phyloP scores from a whole-genome alignment of 78 protist species.

The Isochrysis galbana region DNA sequence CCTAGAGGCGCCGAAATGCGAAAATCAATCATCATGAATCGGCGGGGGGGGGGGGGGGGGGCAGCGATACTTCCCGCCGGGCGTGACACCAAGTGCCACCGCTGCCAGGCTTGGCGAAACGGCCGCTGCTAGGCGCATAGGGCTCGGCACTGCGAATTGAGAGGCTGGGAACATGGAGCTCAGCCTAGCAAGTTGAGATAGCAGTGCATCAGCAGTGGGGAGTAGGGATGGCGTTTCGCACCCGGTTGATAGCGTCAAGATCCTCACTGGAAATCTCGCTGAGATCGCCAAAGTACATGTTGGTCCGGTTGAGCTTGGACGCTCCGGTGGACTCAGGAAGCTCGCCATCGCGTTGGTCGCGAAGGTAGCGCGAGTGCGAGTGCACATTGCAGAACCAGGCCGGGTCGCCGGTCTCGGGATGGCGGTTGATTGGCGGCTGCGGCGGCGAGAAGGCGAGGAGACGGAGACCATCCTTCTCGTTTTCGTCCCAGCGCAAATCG shows the following conservation, averaged over 20 bases:
- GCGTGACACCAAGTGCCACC: too few relatives aligned
- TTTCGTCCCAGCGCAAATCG: neutral
- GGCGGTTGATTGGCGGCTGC: constrained; percentile 28
- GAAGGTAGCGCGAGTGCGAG: constrained; percentile 36
- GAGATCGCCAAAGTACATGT: constrained; percentile 27
- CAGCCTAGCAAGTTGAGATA: too few relatives aligned
- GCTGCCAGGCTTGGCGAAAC: too few relatives aligned
- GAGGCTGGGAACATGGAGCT: too few relatives aligned
- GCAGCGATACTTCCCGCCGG: too few relatives aligned
- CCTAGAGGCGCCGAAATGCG: too few relatives aligned
- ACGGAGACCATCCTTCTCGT: constrained; percentile 16
- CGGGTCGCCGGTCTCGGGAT: constrained; percentile 39
- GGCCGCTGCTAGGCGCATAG: too few relatives aligned
- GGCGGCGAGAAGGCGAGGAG: constrained; percentile 20
- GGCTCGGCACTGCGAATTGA: too few relatives aligned
- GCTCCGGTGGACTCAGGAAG: neutral
- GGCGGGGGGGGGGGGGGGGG: too few relatives aligned
- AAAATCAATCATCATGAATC: too few relatives aligned
- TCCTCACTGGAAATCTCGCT: neutral
- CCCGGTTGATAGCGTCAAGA: neutral
- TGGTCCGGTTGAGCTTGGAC: constrained; percentile 12
- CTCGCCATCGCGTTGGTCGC: neutral
- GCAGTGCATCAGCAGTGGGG: too few relatives aligned
- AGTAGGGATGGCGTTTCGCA: neutral
- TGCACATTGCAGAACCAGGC: constrained; percentile 43